phyloP scores from a whole-genome alignment of 495 filamentous ascomycete species.

The Acidiella bohemica region DNA sequence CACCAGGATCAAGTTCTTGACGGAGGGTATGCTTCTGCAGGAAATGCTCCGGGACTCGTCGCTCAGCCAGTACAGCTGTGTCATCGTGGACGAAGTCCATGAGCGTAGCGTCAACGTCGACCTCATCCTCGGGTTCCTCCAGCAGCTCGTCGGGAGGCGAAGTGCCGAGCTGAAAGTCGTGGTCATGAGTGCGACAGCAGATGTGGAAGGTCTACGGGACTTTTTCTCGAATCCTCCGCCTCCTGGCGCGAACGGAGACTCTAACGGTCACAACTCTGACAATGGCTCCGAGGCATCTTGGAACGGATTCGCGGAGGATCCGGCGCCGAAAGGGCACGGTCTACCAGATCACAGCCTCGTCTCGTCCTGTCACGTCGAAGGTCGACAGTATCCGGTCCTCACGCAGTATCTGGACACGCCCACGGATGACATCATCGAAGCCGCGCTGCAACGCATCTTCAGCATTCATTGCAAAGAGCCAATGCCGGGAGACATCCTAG shows the following conservation, averaged over 20 bases:
- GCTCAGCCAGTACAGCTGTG: conserved; percentile 69
- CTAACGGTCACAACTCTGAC: neutral
- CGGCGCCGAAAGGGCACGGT: neutral
- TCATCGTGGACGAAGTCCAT: conserved; percentile 94
- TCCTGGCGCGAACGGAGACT: too few relatives aligned
- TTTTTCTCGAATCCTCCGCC: too few relatives aligned
- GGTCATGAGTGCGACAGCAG: conserved; percentile 93
- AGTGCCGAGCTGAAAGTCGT: conserved; percentile 72
- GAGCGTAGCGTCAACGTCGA: conserved; percentile 96
- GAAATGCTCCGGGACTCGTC: conserved; percentile 81
- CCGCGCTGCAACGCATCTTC: conserved; percentile 70
- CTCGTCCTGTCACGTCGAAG: conserved; percentile 55
- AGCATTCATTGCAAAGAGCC: conserved; percentile 79
- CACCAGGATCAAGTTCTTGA: conserved; percentile 81
- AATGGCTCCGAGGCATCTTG: conserved; percentile 15
- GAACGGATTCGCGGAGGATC: conserved; percentile 19
- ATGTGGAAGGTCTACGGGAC: conserved; percentile 57
- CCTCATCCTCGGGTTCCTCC: conserved; percentile 74
- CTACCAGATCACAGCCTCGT: neutral
- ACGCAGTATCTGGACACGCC: conserved; percentile 63
- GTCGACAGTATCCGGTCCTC: conserved; percentile 77
- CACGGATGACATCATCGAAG: conserved; percentile 71
- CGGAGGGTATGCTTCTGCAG: conserved; percentile 92
- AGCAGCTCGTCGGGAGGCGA: conserved; percentile 49
- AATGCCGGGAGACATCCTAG: conserved; percentile 82